phyloP scores from a whole-genome alignment of 179 eudicot genomes.

The Carnegiea gigantea region DNA sequence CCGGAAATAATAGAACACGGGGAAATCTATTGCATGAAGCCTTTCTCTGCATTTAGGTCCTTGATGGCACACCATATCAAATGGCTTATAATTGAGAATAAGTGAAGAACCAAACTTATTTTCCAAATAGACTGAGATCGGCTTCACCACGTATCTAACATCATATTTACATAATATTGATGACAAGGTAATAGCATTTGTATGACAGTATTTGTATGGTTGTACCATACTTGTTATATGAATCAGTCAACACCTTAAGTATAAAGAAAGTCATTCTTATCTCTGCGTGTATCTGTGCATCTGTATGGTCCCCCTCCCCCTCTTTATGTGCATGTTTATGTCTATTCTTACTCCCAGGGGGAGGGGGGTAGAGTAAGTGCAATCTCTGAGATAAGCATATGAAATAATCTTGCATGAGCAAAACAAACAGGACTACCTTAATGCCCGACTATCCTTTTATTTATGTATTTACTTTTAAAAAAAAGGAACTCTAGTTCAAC shows the following conservation, averaged over 20 bases:
- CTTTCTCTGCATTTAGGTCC: conserved; percentile 97
- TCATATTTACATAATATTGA: background rate
- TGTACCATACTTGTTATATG: background rate
- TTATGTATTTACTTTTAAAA: too few relatives aligned
- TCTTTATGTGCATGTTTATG: background rate
- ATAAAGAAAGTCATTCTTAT: background rate
- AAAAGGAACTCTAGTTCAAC: too few relatives aligned
- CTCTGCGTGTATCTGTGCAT: background rate
- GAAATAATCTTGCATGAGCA: too few relatives aligned
- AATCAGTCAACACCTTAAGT: background rate
- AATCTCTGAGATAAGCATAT: too few relatives aligned
- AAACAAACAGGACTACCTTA: too few relatives aligned
- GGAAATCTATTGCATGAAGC: conserved; percentile 79
- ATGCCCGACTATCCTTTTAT: too few relatives aligned
- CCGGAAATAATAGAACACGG: conserved; percentile 91
- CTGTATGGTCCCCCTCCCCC: background rate
- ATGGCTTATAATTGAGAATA: conserved; percentile 68
- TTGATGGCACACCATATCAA: conserved; percentile 95
- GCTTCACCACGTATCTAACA: conserved; percentile 11
- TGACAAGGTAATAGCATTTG: background rate
- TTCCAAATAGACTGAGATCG: background rate
- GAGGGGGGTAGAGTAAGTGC: background rate
- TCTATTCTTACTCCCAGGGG: background rate
- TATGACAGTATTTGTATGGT: background rate
- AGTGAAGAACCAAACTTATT: conserved; percentile 25